Evolutionary conservation across 2,329 filamentous ascomycete species (phyloP).

Genomic region (Penicillium janthinellum): DNA sequence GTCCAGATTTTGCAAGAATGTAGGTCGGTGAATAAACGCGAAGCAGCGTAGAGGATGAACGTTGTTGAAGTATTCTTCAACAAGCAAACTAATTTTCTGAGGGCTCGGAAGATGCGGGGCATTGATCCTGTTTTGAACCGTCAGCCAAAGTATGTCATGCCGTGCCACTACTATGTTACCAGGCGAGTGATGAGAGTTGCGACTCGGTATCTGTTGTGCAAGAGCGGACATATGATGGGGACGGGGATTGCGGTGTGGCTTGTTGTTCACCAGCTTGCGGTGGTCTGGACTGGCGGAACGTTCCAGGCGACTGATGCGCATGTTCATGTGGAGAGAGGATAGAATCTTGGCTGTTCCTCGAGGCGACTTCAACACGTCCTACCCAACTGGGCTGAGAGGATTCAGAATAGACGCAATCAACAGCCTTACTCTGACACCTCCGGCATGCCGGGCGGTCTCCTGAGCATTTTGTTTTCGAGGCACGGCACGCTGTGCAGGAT

Average conservation of each 20-base stretch:
- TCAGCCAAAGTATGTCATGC: neutral
- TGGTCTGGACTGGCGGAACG: neutral
- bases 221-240: neutral
- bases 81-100: constrained; percentile 15
- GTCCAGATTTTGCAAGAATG: constrained; percentile 21
- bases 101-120: constrained; percentile 12
- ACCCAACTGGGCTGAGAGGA: constrained; percentile 25
- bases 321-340: neutral
- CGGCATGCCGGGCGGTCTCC: constrained; percentile 23
- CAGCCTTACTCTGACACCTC: constrained; percentile 16
- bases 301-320: neutral
- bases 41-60: constrained; percentile 25
- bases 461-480: constrained; percentile 27
- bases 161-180: constrained; percentile 1
- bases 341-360: neutral
- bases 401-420: constrained; percentile 20
- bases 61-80: constrained; percentile 27
- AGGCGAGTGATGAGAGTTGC: constrained; percentile 9
- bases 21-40: constrained; percentile 25
- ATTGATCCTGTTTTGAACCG: constrained; percentile 12
- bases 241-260: constrained; percentile 1
- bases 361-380: constrained; percentile 11
- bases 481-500: constrained; percentile 22
- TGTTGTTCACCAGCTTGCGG: neutral
- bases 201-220: constrained; percentile 1